Evolutionary conservation across 2,329 filamentous ascomycete species (phyloP), one percentile per base, ranked within the genome.

Genomic region (Stagonosporopsis chrysanthemi): DNA sequence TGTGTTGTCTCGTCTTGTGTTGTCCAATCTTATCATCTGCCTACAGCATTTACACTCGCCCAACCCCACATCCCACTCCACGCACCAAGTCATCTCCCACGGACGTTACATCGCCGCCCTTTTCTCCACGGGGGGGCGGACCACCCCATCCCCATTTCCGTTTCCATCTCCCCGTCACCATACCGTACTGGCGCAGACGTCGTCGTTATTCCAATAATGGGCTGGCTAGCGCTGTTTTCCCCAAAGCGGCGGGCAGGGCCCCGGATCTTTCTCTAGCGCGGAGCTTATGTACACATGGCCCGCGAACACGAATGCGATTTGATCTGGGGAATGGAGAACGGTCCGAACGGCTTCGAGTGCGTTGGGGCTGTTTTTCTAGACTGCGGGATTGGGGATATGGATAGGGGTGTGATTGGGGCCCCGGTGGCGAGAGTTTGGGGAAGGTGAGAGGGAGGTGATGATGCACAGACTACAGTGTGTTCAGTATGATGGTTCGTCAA

Each of bases 251-350:
- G 24, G 48, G n/a, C n/a, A n/a, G n/a, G n/a, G n/a, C n/a, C 46
- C 53, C 47, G 53, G 42, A 6, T 12, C 23, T n/a, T 56, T 46
- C 26, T 51, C 53, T 56, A 56, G 53, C 53, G 47, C 23, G n/a
- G 6, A n/a, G 17, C 41, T 41, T n/a, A n/a, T n/a, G n/a, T n/a
- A n/a, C n/a, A n/a, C 35, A 29, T 28, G 35, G 28, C 14, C 17
- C 17, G 46, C 53, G 41, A 46, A 41, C 7, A 39, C 35, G 46
- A 41, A 44, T 26, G 49, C 40, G 53, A 46, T 17, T 11, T 11
- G 45, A 31, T 19, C 8, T 51, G 41, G 41, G 35, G 15, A n/a
- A 7, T 22, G 8, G 7, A 31, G 41, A 40, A 38, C 41, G 46
- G 41, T 36, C 36, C 17, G 47, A 42, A 51, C 46, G 53, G 41